Conservation (phyloP, 176 grass and related monocot genomes). For the Typha latifolia region DNA sequence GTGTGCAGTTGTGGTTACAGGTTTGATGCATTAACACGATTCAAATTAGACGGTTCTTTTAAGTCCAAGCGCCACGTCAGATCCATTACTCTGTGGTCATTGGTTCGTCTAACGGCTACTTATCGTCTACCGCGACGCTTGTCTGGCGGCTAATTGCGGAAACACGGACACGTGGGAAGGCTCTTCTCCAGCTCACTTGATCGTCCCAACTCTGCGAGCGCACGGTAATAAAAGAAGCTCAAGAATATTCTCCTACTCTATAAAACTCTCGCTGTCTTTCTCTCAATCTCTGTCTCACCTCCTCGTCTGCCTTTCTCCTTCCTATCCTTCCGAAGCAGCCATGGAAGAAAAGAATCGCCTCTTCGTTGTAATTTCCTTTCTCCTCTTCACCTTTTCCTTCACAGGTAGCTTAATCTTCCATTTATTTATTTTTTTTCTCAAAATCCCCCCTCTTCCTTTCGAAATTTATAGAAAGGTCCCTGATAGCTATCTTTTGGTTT, state of each 20-base stretch:
- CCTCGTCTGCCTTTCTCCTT: neutral
- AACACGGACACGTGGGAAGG: neutral
- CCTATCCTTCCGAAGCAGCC: neutral
- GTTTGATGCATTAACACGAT: too few species aligned
- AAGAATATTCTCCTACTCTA: neutral
- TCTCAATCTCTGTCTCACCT: neutral
- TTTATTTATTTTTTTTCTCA: neutral
- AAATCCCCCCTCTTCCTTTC: neutral
- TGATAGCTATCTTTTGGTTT: neutral
- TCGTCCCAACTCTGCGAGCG: neutral
- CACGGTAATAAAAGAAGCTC: neutral
- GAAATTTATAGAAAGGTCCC: neutral
- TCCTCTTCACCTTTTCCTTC: conserved; percentile 26
- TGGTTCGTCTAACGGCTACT: neutral
- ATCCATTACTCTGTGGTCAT: too few species aligned
- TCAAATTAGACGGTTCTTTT: too few species aligned
- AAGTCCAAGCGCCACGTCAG: too few species aligned
- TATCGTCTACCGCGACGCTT: neutral
- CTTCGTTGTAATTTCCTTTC: conserved; percentile 10
- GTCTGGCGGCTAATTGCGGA: neutral
- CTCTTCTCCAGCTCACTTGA: neutral
- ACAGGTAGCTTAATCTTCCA: conserved; percentile 32
- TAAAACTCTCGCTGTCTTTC: neutral
- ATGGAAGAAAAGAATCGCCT: conserved; percentile 5
- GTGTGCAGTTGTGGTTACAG: too few species aligned